Percentiles rank a stretch among this genome's conserved stretches.
These are phyloP conservation scores for Phalaenopsis aphrodite DNA, from an alignment of 106 monocot species.

Conservation along the genomic window DNA sequence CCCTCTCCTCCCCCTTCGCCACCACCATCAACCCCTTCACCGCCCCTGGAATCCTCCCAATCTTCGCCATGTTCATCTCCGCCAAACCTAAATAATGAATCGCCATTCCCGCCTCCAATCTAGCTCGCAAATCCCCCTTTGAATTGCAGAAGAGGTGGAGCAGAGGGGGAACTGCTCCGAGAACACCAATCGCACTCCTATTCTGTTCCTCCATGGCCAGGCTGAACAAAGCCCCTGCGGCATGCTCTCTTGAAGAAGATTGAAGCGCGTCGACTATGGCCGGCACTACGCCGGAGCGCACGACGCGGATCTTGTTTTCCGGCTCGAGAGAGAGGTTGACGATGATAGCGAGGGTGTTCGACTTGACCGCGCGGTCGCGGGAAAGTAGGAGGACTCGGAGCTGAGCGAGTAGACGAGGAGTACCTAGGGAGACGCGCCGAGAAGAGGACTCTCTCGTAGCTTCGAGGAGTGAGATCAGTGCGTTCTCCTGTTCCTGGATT, in stretches of 20 bases:
- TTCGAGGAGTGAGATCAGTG: slow-evolving; percentile 33
- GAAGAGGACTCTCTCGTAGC: slow-evolving; percentile 38
- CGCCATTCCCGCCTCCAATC: slow-evolving; percentile 66
- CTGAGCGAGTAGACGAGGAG: slow-evolving; percentile 30
- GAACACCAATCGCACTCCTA: slow-evolving; percentile 51
- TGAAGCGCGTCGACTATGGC: slow-evolving; percentile 40
- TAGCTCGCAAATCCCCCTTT: slow-evolving; percentile 15
- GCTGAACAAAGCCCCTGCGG: slow-evolving; percentile 69
- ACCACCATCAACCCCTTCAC: slow-evolving; percentile 30
- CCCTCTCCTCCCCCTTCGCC: slow-evolving; percentile 9
- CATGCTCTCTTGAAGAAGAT: slow-evolving; percentile 32
- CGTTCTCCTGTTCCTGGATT: slow-evolving; percentile 31
- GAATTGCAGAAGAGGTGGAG: slow-evolving; percentile 33
- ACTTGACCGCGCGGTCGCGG: slow-evolving; percentile 16
- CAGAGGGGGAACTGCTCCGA: slow-evolving; percentile 74
- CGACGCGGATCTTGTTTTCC: slow-evolving; percentile 50
- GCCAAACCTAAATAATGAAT: slow-evolving; percentile 49
- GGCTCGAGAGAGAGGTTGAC: slow-evolving; percentile 73
- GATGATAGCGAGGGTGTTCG: slow-evolving; percentile 46
- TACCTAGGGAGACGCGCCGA: slow-evolving; percentile 45
- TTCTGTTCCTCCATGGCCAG: slow-evolving; percentile 61
- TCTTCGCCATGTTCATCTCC: slow-evolving; percentile 39
- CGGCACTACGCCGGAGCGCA: slow-evolving; percentile 55
- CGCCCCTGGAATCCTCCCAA: slow-evolving; percentile 33
- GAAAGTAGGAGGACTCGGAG: slow-evolving; percentile 41